Base-by-base conservation (phyloP, 2,329 filamentous ascomycete species). In the Diplodia intermedia region DNA sequence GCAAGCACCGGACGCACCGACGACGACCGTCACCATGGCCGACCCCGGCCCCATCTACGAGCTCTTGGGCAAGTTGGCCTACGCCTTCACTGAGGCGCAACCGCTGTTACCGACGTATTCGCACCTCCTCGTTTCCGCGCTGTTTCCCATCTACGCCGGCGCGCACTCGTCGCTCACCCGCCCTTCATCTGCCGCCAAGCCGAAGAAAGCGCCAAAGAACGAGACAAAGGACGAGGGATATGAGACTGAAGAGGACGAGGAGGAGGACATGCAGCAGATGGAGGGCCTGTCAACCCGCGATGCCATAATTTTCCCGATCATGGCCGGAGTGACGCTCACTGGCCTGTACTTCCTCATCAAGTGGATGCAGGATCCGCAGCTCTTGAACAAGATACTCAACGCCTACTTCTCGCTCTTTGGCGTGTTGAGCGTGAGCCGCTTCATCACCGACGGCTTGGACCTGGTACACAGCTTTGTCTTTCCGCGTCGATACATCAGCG, bases 321-420 rank as follows among this genome's bases (percentile, higher is more conserved):
- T 93, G 66, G 94, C 93, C 6, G 92, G 89, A 1, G 75, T 83
- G 11, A 88, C 90, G 1, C 86, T 98, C 9, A 85, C 89, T 52
- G 88, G 88, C 5, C 84, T 98, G 14, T 98, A 98, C 82, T 90
- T 94, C 73, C 83, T 97, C 69, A 93, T 98, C 76, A 93, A 96
- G 77, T 95, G 90, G 86, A 86, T 97, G 67, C 85, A 94, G 71
- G 92, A 97, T 74, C 90, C 93, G 0, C 84, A 89, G 12, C 82
- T 96, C 26, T 81, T 98, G 74, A 97, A 94, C 82, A 91, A 90
- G 79, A 86, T 96, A 49, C 82, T 98, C 26, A 90, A 91, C 49
- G 88, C 86, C 75, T 97, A 98, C 82, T 94, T 97, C 80, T 91
- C 91, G 3, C 79, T 88, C 68, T 88, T 94, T 75, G 92, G 92